These are phyloP conservation scores for Pseudonitzschia pungens DNA, from an alignment of 108 stramenopile genomes.

Conservation along the genomic window DNA sequence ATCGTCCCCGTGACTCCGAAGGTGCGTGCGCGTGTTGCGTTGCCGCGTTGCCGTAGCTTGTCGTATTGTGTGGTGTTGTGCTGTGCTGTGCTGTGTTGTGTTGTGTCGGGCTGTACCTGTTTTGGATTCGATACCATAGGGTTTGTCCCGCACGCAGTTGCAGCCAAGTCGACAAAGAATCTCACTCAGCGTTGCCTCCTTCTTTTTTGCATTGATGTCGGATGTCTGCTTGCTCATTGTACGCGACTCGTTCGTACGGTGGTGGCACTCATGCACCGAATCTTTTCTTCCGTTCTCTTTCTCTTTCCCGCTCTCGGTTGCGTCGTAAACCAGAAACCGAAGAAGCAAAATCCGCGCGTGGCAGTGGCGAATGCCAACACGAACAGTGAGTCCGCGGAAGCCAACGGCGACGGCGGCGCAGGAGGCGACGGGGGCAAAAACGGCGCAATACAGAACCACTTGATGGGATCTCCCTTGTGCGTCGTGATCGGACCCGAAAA, in stretches of 20 bases:
- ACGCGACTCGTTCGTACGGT: too few relatives aligned
- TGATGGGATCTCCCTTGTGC: background rate
- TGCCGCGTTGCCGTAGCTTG: background rate
- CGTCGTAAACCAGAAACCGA: conserved; percentile 28
- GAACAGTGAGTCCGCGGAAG: conserved; percentile 27
- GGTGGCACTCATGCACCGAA: too few relatives aligned
- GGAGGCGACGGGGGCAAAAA: conserved; percentile 39
- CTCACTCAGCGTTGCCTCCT: background rate
- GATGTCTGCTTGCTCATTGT: background rate
- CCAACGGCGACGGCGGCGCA: conserved; percentile 27
- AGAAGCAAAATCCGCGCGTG: conserved; percentile 64
- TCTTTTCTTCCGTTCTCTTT: too few relatives aligned
- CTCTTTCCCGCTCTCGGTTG: background rate
- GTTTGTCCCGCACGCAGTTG: background rate
- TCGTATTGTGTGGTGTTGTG: background rate
- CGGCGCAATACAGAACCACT: background rate
- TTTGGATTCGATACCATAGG: too few relatives aligned
- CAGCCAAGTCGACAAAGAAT: background rate
- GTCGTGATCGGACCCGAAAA: conserved; percentile 39
- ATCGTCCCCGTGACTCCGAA: conserved; percentile 72
- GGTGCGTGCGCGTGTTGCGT: conserved; percentile 6
- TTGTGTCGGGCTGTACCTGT: too few relatives aligned
- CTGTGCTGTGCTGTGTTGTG: too few relatives aligned
- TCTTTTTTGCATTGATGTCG: background rate
- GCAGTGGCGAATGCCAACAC: conserved; percentile 45